These are phyloP conservation scores for Candida dubliniensis DNA, from an alignment of 1,139 yeast genomes.

Conservation along the genomic window DNA sequence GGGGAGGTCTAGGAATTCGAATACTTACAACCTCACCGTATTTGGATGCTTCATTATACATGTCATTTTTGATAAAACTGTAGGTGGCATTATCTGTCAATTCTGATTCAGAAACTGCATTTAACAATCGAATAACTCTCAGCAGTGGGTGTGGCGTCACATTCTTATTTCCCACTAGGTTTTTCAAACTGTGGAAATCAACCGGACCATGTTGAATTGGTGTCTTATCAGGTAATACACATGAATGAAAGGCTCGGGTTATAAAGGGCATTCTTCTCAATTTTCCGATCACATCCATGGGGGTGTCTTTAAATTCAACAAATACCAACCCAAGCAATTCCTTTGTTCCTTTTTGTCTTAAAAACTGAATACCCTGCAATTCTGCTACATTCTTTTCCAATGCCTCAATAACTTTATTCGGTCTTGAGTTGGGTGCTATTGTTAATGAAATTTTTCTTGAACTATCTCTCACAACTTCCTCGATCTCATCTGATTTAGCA, in stretches of 20 bases:
- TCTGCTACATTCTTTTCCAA: conserved; percentile 23
- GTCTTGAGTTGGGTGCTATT: conserved; percentile 26
- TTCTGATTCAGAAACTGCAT: conserved; percentile 66
- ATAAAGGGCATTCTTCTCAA: conserved; percentile 20
- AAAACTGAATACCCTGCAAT: conserved; percentile 29
- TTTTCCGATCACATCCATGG: conserved; percentile 16
- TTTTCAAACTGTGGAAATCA: conserved; percentile 31
- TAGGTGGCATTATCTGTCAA: conserved; percentile 52
- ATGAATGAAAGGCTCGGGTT: conserved; percentile 32
- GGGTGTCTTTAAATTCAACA: conserved; percentile 28
- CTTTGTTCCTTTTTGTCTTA: conserved; percentile 40
- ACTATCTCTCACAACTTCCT: conserved; percentile 31
- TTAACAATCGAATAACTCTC: conserved; percentile 63
- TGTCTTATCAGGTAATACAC: conserved; percentile 29
- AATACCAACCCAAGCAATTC: conserved; percentile 42
- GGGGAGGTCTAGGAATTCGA: conserved; percentile 66
- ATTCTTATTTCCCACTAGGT: conserved; percentile 36
- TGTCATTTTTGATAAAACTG: conserved; percentile 39
- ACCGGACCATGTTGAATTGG: conserved; percentile 39
- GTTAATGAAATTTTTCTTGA: conserved; percentile 37
- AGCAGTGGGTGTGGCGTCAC: conserved; percentile 44
- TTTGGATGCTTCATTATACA: conserved; percentile 50
- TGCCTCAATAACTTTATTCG: conserved; percentile 26
- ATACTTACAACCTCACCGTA: conserved; percentile 56
- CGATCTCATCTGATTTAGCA: conserved; percentile 16